Percentiles rank a stretch among this genome's conserved stretches.
Evolutionary conservation across 805 yeast genomes (phyloP).

Genomic region (Danielia oregonensis): DNA sequence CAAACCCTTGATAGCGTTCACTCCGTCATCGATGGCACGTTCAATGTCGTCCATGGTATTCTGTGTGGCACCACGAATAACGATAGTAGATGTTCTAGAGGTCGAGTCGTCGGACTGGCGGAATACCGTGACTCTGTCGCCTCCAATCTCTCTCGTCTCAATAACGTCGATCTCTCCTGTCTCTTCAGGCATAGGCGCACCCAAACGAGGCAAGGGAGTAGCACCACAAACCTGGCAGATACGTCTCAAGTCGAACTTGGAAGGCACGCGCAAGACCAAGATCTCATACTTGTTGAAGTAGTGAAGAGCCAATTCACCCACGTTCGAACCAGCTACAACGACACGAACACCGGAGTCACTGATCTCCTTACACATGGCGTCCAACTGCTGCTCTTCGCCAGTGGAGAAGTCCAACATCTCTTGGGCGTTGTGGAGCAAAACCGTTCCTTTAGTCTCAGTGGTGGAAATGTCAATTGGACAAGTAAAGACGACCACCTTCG

Average conservation of each 20-base stretch:
- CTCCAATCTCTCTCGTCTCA: constrained; percentile 92
- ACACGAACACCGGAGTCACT: constrained; percentile 82
- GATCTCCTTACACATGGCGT: constrained; percentile 77
- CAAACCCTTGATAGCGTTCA: constrained; percentile 83
- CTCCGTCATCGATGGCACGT: constrained; percentile 97
- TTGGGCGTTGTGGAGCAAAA: constrained; percentile 88
- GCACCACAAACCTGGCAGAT: constrained; percentile 96
- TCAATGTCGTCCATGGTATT: constrained; percentile 91
- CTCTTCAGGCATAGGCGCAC: constrained; percentile 94
- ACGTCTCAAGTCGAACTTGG: constrained; percentile 92
- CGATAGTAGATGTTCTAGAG: constrained; percentile 79
- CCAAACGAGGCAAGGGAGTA: constrained; percentile 88
- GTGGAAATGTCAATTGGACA: constrained; percentile 93
- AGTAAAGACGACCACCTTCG: constrained; percentile 89
- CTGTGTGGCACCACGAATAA: constrained; percentile 94
- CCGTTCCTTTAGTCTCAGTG: constrained; percentile 99
- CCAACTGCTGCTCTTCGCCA: constrained; percentile 95
- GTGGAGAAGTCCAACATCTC: constrained; percentile 95
- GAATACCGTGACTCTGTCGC: constrained; percentile 93
- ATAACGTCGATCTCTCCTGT: constrained; percentile 84
- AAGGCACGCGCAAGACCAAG: constrained; percentile 82
- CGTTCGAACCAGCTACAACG: constrained; percentile 88
- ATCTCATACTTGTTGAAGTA: constrained; percentile 84
- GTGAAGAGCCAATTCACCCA: constrained; percentile 92
- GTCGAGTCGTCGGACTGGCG: constrained; percentile 68